Evolutionary conservation across 176 grass and related monocot genomes (phyloP).

Genomic region (Musa acuminata): DNA sequence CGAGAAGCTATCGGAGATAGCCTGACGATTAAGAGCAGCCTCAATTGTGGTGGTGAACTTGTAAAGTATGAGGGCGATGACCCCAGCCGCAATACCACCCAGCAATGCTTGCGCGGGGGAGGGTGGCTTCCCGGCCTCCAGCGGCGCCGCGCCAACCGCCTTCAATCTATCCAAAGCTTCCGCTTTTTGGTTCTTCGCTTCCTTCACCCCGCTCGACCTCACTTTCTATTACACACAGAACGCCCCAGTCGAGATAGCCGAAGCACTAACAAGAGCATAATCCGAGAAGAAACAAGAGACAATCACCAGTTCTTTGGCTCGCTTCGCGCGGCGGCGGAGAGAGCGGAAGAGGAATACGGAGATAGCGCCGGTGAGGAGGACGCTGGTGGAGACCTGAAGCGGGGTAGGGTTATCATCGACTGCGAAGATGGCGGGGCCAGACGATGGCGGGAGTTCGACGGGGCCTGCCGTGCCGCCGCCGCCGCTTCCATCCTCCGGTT

Average conservation of each 20-base stretch:
- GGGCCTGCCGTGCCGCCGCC: conserved; percentile 25
- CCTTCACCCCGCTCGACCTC: conserved; percentile 46
- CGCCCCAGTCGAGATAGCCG: not conserved
- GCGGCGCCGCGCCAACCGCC: conserved; percentile 32
- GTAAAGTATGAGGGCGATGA: conserved; percentile 72
- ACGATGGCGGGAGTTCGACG: conserved; percentile 30
- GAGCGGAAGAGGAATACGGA: conserved; percentile 79
- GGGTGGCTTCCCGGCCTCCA: conserved; percentile 44
- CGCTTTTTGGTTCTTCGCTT: conserved; percentile 50
- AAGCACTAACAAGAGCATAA: not conserved
- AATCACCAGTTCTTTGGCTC: conserved; percentile 71
- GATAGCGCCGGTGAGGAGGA: conserved; percentile 82
- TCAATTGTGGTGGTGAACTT: conserved; percentile 83
- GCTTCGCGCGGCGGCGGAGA: conserved; percentile 77
- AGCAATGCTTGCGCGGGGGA: conserved; percentile 66
- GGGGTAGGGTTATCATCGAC: conserved; percentile 54
- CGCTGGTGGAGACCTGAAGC: conserved; percentile 64
- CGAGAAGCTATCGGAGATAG: conserved; percentile 79
- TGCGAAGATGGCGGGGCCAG: conserved; percentile 37
- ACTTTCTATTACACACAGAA: conserved; percentile 41
- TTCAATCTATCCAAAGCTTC: conserved; percentile 63
- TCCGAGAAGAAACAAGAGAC: not conserved
- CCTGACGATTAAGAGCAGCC: conserved; percentile 61
- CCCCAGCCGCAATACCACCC: conserved; percentile 67
- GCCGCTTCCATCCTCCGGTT: not conserved